Conservation (phyloP, 164 flowering plant genomes). For the Aristolochia californica region DNA sequence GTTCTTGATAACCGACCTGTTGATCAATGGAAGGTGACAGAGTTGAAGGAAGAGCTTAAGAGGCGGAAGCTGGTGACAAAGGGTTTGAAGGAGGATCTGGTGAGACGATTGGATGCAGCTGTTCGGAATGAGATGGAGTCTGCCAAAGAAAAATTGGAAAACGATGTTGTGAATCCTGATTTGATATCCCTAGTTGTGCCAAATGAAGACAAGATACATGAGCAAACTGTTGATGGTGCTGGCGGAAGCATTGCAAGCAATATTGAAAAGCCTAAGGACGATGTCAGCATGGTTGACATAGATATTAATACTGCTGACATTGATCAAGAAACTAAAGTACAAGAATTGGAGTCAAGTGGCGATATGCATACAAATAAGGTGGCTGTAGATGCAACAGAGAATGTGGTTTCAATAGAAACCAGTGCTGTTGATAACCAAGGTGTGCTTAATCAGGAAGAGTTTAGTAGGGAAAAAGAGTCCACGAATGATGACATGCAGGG, state of each 20-base stretch:
- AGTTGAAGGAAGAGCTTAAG: constrained; percentile 84
- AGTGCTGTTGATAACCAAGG: not conserved
- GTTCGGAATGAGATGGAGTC: constrained; percentile 42
- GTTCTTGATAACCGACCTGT: constrained; percentile 54
- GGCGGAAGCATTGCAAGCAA: constrained; percentile 4
- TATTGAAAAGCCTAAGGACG: constrained; percentile 17
- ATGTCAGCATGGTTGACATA: constrained; percentile 14
- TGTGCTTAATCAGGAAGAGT: not conserved
- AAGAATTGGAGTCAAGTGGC: constrained; percentile 11
- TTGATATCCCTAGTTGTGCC: constrained; percentile 8
- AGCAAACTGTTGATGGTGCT: constrained; percentile 9
- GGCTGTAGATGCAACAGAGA: too few species aligned
- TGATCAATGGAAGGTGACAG: constrained; percentile 89
- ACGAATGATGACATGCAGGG: constrained; percentile 20
- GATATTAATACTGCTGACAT: constrained; percentile 10
- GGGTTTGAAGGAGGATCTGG: constrained; percentile 80
- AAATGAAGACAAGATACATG: constrained; percentile 11
- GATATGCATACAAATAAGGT: not conserved
- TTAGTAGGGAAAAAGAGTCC: constrained; percentile 13
- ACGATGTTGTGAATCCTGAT: constrained; percentile 20
- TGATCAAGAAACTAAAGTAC: constrained; percentile 10
- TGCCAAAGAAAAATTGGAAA: constrained; percentile 11
- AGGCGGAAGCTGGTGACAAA: constrained; percentile 50
- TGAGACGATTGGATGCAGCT: constrained; percentile 64
- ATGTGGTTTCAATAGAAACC: not conserved